Percentiles rank a stretch among this genome's conserved stretches.
Evolutionary conservation across 192 early-diverging fungal genomes (phyloP).

Genomic region (Entomortierella beljakovae): DNA sequence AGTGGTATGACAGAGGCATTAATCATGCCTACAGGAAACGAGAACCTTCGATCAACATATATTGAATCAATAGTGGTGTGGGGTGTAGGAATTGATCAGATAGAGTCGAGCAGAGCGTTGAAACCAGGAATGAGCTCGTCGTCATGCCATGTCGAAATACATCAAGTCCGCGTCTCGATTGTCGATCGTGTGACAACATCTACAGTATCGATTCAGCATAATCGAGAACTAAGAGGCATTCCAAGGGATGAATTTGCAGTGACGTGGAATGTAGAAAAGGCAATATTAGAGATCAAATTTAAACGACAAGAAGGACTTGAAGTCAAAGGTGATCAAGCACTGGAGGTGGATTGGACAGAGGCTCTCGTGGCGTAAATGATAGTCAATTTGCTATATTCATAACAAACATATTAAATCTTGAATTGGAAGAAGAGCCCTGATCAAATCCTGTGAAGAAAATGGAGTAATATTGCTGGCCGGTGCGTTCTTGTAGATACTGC

Average conservation of each 20-base stretch:
- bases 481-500: too few species aligned
- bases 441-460: too few species aligned
- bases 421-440: too few species aligned
- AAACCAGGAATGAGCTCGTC: neutral
- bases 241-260: constrained; percentile 6
- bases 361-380: constrained; percentile 25
- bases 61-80: constrained; percentile 9
- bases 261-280: constrained; percentile 8
- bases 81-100: constrained; percentile 12
- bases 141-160: constrained; percentile 8
- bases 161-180: constrained; percentile 30
- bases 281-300: constrained; percentile 6
- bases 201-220: constrained; percentile 12
- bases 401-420: too few species aligned
- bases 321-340: constrained; percentile 6
- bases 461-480: too few species aligned
- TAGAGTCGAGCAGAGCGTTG: neutral
- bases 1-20: neutral
- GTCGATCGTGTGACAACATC: neutral
- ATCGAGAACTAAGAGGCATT: constrained; percentile 4
- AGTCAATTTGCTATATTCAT: too few species aligned
- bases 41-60: constrained; percentile 1
- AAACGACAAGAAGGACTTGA: neutral
- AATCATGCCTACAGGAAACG: neutral
- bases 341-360: constrained; percentile 34